Evolutionary conservation across 192 early-diverging fungal genomes (phyloP), one percentile per base, ranked within the genome.

Genomic region (Mortierella alpina): DNA sequence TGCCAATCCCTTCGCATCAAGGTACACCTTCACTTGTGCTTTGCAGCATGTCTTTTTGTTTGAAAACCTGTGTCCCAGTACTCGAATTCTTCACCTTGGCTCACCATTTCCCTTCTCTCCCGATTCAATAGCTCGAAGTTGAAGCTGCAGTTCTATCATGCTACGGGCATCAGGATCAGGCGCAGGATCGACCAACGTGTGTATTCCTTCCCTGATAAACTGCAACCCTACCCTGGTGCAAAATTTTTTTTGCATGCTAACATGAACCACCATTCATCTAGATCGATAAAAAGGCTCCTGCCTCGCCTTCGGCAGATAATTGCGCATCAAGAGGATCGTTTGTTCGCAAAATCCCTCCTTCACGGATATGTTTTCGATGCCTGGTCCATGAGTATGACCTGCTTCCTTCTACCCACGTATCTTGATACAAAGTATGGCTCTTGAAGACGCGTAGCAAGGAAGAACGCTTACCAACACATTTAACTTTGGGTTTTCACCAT

Each of bases 341-440:
- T 39, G 9, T 20, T 47, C 18, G 56, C 63, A 11, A 40, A 13
- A 49, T 48, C 31, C 4, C 58, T 80, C 7, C 13, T 80, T 9
- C 77, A 80, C 55, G 77, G 77, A 7, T 80, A 72, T 55, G 64
- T 80, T 51, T 72, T 80, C 52, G 77, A 80, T 51, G 66, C 70
- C 8, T 80, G 77, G 77, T 68, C 77, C 9, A 18, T 39, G 48
- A 51, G 77, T 80, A 64, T 58, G 69, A 12, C 31, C 48, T 18
- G 5, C 3, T 39, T 18, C 46, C 40, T 4, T 59, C 7, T 0
- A 39, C 17, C 8, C n/a, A 8, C 47, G 6, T 10, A 12, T 47
- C 7, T 20, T 20, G 39, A 13, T 13, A 5, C 23, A n/a, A 61
- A 5, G 15, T 18, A 18, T 46, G 60, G 1, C 13, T 41, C 7